Base-by-base conservation (phyloP, 345 rosid genomes). In the Brassica juncea region DNA sequence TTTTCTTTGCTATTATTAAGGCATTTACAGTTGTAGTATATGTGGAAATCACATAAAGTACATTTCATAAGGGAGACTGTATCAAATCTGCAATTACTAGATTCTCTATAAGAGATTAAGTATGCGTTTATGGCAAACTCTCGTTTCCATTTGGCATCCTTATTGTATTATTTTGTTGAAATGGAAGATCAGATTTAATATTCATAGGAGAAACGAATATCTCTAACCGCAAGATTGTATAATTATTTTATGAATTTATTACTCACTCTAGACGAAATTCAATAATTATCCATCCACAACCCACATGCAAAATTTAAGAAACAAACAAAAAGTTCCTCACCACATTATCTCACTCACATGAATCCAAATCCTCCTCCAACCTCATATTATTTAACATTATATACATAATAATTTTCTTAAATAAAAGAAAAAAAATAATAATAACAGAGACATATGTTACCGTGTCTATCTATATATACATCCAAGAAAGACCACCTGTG, bases 291-390 rank as follows among this genome's bases (percentile, higher is more conserved):
- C 70, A 79, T 79, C 78, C 66, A 74, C 78, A 34, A 80, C 70
- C 75, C 82, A 80, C 82, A 80, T 80, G 82, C 82, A 80, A 68
- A 73, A 66, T 47, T 68, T 0, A 35, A 73, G 75, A 80, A 49
- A 80, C 60, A 80, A 80, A 80, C 82, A 80, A 80, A 80, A 80
- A 49, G 23, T 47, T 79, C 19, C 70, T 68, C 78, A 25, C 78
- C 82, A 68, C 78, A 80, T 73, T 74, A 80, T 80, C 78, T 73
- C 78, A 68, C 75, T 58, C 82, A 80, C 78, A 80, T 74, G 70
- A 74, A 27, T 70, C 82, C 82, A 80, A 80, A 80, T 74, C 78
- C 15, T 70, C 71, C 71, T 80, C 79, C 82, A 68, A 74, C 82
- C 82, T 61, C 78, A 73, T 66, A 80, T 80, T 80, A 74, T 80